phyloP scores from a whole-genome alignment of 2,329 filamentous ascomycete species.

The Trichoderma koningii region DNA sequence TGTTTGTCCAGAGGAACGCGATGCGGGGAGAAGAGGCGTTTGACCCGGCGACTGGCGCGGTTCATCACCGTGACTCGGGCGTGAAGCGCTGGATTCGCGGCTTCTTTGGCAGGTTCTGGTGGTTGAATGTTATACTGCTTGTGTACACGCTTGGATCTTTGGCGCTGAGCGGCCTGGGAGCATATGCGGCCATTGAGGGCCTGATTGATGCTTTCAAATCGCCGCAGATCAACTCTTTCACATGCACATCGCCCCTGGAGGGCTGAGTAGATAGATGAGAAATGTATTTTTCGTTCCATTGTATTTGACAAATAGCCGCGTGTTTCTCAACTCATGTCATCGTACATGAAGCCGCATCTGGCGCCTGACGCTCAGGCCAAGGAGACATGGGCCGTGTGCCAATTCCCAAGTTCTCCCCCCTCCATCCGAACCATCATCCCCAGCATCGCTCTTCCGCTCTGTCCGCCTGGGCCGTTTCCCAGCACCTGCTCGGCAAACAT shows the following conservation, averaged over 20 bases:
- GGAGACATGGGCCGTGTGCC: too few species aligned
- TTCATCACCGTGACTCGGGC: conserved; percentile 13
- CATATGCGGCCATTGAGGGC: conserved; percentile 28
- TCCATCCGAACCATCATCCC: too few species aligned
- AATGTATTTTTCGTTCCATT: not conserved
- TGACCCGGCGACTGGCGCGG: conserved; percentile 26
- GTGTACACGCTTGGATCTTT: conserved; percentile 29
- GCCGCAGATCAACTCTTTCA: conserved; percentile 31
- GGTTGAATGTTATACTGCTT: conserved; percentile 24
- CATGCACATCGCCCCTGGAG: conserved; percentile 29
- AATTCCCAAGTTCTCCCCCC: too few species aligned
- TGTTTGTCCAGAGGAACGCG: conserved; percentile 30
- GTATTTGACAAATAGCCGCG: not conserved
- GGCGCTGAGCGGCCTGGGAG: conserved; percentile 28
- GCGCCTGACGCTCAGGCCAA: too few species aligned
- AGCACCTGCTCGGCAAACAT: too few species aligned
- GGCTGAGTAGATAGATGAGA: not conserved
- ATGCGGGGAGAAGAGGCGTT: conserved; percentile 30
- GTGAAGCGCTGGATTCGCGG: conserved; percentile 26
- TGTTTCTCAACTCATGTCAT: too few species aligned
- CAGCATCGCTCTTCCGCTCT: too few species aligned
- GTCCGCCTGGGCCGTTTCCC: too few species aligned
- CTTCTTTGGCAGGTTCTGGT: conserved; percentile 23
- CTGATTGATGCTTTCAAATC: conserved; percentile 29
- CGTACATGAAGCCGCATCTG: too few species aligned